phyloP scores from a whole-genome alignment of 1,139 yeast genomes.

The Suhomyces guaymorum region DNA sequence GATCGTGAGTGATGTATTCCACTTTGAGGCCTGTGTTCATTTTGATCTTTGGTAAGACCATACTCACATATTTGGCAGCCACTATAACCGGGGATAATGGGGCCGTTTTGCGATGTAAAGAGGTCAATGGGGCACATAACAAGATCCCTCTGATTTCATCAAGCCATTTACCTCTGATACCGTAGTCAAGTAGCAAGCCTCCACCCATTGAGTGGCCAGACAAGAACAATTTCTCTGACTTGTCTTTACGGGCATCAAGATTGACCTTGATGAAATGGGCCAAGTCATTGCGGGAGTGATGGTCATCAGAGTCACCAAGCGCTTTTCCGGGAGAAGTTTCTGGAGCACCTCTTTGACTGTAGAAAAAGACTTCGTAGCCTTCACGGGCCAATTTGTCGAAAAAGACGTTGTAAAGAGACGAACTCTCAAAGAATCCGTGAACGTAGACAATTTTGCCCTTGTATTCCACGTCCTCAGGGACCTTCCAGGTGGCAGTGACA shows the following conservation, averaged over 20 bases:
- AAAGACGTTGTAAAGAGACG: conserved; percentile 52
- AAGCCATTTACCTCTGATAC: conserved; percentile 60
- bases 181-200: conserved; percentile 74
- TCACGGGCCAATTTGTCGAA: conserved; percentile 56
- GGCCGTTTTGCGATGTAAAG: conserved; percentile 56
- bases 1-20: conserved; percentile 58
- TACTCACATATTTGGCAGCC: conserved; percentile 50
- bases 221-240: conserved; percentile 51
- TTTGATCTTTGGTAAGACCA: conserved; percentile 52
- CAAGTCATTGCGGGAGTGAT: conserved; percentile 63
- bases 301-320: conserved; percentile 69
- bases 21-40: conserved; percentile 58
- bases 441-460: conserved; percentile 64
- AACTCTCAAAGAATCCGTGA: conserved; percentile 82
- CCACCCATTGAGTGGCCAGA: conserved; percentile 98
- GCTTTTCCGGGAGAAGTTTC: conserved; percentile 61
- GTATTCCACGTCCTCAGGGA: conserved; percentile 34
- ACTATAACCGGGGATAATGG: conserved; percentile 53
- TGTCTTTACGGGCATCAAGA: conserved; percentile 25
- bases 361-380: conserved; percentile 77
- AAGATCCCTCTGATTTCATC: conserved; percentile 57
- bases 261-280: conserved; percentile 57
- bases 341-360: conserved; percentile 91
- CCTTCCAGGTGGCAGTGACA: conserved; percentile 43
- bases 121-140: conserved; percentile 68